These are phyloP conservation scores for Syzygium grande DNA, from an alignment of 345 rosid genomes.

Conservation along the genomic window DNA sequence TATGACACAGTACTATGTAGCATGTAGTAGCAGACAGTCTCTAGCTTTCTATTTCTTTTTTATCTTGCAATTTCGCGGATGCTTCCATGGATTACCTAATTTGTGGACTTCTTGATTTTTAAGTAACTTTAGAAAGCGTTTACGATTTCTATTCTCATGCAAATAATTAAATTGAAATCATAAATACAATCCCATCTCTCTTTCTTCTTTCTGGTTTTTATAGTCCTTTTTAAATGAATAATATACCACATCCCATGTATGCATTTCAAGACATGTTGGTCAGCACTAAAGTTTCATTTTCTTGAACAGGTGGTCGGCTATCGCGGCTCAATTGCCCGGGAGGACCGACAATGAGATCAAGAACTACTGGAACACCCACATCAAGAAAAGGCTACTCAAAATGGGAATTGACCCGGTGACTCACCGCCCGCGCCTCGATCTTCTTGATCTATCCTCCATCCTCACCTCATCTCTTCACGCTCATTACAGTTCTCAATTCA, in stretches of 20 bases:
- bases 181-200: background rate
- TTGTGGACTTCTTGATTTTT: background rate
- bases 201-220: background rate
- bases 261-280: background rate
- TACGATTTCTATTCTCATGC: background rate
- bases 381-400: constrained; percentile 55
- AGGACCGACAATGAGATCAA: constrained; percentile 89
- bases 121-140: background rate
- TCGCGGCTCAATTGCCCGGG: constrained; percentile 78
- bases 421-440: constrained; percentile 60
- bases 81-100: background rate
- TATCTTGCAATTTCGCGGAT: background rate
- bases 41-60: background rate
- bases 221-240: background rate
- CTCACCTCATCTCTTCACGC: constrained; percentile 8
- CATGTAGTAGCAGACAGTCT: background rate
- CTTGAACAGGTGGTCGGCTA: constrained; percentile 69
- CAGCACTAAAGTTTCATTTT: background rate
- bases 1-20: background rate
- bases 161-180: background rate
- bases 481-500: constrained; percentile 10
- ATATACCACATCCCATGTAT: background rate
- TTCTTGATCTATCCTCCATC: constrained; percentile 15
- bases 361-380: constrained; percentile 87
- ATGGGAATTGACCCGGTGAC: constrained; percentile 92